Percentiles rank a stretch among this genome's conserved stretches.
Conservation (phyloP, 176 grass and related monocot species). For the Urochloa ruziziensis region DNA sequence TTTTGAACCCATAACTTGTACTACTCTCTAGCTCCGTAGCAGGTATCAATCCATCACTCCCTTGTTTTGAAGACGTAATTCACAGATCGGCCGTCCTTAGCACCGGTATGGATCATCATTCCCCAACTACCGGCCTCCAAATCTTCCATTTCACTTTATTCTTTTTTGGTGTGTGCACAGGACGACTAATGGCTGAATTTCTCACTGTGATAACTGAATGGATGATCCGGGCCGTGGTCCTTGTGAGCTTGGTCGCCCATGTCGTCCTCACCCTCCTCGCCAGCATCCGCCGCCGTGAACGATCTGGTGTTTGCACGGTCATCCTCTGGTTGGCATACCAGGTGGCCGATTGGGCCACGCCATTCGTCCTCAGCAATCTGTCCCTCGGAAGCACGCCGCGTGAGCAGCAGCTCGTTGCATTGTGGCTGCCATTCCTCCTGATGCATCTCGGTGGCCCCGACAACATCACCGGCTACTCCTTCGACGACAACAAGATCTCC, state of each 20-base stretch:
- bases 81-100: no score
- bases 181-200: no score
- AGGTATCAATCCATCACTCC: no score
- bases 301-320: neutral
- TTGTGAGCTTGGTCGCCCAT: neutral
- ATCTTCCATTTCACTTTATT: no score
- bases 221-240: neutral
- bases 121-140: no score
- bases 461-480: neutral
- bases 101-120: no score
- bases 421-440: neutral
- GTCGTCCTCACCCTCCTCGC: neutral
- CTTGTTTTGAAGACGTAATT: no score
- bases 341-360: neutral
- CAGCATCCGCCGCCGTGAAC: neutral
- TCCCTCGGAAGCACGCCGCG: neutral
- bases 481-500: constrained; percentile 9
- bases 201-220: neutral
- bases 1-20: no score
- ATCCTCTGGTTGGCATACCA: neutral
- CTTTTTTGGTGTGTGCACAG: no score
- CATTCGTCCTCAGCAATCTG: neutral
- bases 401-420: neutral
- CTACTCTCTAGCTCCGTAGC: no score
- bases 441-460: neutral